Evolutionary conservation across 2,329 filamentous ascomycete species (phyloP), one percentile per base, ranked within the genome.

Genomic region (Aspergillus sergii): DNA sequence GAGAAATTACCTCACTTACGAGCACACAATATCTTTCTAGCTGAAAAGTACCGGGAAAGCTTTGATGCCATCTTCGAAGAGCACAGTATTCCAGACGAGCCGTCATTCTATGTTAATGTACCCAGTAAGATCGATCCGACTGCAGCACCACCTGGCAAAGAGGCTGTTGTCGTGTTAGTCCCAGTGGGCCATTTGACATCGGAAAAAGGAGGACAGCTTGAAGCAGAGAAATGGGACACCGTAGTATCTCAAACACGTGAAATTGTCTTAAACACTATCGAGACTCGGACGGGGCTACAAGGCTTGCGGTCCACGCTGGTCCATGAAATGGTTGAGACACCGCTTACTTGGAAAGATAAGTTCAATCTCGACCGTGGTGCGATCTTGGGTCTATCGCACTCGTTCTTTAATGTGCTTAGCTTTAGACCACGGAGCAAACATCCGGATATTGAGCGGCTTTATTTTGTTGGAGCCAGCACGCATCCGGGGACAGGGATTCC

Each of bases 401-500:
- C 84, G 34, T 92, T 93, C 80, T 91, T 91, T 56, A 78, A 79
- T 56, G 76, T 78, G 4, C 64, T 78, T 21, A 74, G 64, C 19
- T 69, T 78, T 64, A 62, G 76, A 34, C 76, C 76, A 0, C 67
- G 64, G 34, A 76, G 73, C 3, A 73, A 70, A 46, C 76, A 78
- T 21, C 32, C 58, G 1, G 12, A 39, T 26, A 62, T 69, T 3
- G 19, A 28, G 10, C 58, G 65, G 3, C 75, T 88, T 28, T 92
- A 91, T 72, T 92, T 93, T 71, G 91, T 92, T 0, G 90, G 90
- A 39, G 90, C 90, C 1, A 90, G 87, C 71, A 91, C 90, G 23
- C 90, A 93, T 78, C 90, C 91, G 0, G 91, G 91, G 1, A 92
- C 90, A 0, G 90, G 90, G 0, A 90, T 93, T 23, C 91, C 91